Conservation (phyloP, 2,329 filamentous ascomycete species). For the Periconia macrospinosa region DNA sequence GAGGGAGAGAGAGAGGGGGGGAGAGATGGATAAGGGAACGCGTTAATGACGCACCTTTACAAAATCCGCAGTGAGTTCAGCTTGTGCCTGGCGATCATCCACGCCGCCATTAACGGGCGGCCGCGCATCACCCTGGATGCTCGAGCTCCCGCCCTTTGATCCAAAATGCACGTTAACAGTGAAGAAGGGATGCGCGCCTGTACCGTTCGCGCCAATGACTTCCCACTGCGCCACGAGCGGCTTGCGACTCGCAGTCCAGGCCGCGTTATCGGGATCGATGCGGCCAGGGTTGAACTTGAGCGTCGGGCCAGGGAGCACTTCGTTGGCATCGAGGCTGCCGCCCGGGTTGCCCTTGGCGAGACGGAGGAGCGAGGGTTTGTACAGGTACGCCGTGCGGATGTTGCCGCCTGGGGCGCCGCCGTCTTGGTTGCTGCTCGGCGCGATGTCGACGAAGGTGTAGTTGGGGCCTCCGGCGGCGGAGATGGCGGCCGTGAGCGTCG, state of each 20-base stretch:
- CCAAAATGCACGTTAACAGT: constrained; percentile 72
- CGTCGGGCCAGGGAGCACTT: constrained; percentile 59
- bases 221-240: constrained; percentile 69
- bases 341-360: constrained; percentile 64
- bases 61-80: constrained; percentile 56
- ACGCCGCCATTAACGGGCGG: constrained; percentile 69
- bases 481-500: constrained; percentile 59
- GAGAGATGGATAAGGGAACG: constrained; percentile 14
- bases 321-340: constrained; percentile 56
- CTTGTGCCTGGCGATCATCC: constrained; percentile 59
- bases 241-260: constrained; percentile 66
- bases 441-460: constrained; percentile 64
- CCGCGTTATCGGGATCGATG: constrained; percentile 63
- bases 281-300: constrained; percentile 70
- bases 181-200: constrained; percentile 55
- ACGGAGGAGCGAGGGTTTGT: constrained; percentile 61
- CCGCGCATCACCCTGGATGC: constrained; percentile 65
- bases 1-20: too few species aligned
- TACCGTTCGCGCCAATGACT: constrained; percentile 55
- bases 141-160: constrained; percentile 67
- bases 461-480: constrained; percentile 49
- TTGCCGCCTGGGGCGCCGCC: constrained; percentile 71
- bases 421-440: constrained; percentile 62
- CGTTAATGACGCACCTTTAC: constrained; percentile 29
- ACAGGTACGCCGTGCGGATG: constrained; percentile 72